Conservation (phyloP, 2,329 filamentous ascomycete species). For the Seiridium unicorne region DNA sequence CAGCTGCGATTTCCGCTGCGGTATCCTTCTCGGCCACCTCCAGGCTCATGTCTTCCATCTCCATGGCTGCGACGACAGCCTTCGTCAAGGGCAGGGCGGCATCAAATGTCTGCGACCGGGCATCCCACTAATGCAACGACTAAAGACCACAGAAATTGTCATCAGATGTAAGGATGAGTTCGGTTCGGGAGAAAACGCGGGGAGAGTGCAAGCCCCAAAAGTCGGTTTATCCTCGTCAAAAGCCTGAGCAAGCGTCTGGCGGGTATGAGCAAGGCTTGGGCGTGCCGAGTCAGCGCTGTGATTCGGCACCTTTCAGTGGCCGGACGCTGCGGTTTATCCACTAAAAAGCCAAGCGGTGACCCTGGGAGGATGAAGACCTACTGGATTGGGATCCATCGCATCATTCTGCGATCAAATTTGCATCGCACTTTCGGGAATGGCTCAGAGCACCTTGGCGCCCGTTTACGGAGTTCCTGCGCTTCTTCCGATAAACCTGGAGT, state of each 20-base stretch:
- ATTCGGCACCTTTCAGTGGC: slow-evolving; percentile 3
- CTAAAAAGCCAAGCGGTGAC: slow-evolving; percentile 1
- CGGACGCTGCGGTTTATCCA: not conserved
- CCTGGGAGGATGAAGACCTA: slow-evolving; percentile 1
- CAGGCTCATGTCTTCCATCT: slow-evolving; percentile 33
- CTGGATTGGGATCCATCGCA: slow-evolving; percentile 9
- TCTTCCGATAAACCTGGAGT: not conserved
- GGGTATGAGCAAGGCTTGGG: not conserved
- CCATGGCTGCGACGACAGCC: slow-evolving; percentile 19
- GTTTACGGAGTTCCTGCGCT: not conserved
- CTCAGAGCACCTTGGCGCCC: not conserved
- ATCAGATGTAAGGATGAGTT: not conserved
- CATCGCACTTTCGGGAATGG: slow-evolving; percentile 1
- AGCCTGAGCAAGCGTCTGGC: not conserved
- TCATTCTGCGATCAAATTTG: slow-evolving; percentile 6
- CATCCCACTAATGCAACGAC: slow-evolving; percentile 1
- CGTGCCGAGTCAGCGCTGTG: slow-evolving; percentile 2
- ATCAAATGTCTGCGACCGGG: not conserved
- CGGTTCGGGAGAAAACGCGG: not conserved
- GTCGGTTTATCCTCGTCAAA: slow-evolving; percentile 1
- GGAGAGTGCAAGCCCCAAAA: not conserved
- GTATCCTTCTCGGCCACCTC: slow-evolving; percentile 31
- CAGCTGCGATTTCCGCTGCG: slow-evolving; percentile 31
- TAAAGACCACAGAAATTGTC: not conserved
- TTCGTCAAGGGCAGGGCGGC: not conserved